Evolutionary conservation across 164 flowering plant species (phyloP).

Genomic region (Vitis cinerea): DNA sequence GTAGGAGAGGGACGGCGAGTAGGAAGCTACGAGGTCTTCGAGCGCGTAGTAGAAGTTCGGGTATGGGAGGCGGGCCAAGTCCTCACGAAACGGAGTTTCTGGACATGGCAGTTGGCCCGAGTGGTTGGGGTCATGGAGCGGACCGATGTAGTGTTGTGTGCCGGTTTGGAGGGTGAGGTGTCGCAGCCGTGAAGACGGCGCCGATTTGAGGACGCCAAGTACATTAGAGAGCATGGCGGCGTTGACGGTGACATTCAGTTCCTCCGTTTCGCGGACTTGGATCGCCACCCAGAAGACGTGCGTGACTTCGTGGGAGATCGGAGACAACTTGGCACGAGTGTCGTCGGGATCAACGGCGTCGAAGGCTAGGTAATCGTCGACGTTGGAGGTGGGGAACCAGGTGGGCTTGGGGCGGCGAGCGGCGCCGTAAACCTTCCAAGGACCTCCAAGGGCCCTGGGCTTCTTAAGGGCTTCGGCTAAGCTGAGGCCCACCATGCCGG

Average conservation of each 20-base stretch:
- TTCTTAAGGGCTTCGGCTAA: constrained; percentile 33
- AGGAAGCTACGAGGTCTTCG: constrained; percentile 27
- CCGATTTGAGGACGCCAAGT: constrained; percentile 16
- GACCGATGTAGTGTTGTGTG: constrained; percentile 44
- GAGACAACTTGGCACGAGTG: constrained; percentile 18
- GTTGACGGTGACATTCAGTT: constrained; percentile 18
- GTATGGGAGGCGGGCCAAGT: constrained; percentile 21
- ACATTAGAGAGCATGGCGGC: constrained; percentile 32
- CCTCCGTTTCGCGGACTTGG: constrained; percentile 19
- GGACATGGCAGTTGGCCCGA: constrained; percentile 6
- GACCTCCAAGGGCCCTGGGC: constrained; percentile 26
- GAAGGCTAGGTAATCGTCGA: constrained; percentile 24
- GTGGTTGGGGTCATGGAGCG: constrained; percentile 16
- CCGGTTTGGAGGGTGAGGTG: constrained; percentile 43
- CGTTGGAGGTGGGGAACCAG: constrained; percentile 32
- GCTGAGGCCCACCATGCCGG: constrained; percentile 42
- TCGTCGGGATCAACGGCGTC: constrained; percentile 22
- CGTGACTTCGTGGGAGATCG: constrained; percentile 25
- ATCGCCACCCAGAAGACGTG: constrained; percentile 42
- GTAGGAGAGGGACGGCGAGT: constrained; percentile 17
- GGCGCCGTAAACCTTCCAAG: constrained; percentile 41
- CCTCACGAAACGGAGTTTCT: constrained; percentile 24
- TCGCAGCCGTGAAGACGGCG: constrained; percentile 9
- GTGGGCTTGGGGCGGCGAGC: constrained; percentile 31
- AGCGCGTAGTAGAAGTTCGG: constrained; percentile 34